phyloP scores from a whole-genome alignment of 169 alveolate genomes.

The Blepharisma undulans region DNA sequence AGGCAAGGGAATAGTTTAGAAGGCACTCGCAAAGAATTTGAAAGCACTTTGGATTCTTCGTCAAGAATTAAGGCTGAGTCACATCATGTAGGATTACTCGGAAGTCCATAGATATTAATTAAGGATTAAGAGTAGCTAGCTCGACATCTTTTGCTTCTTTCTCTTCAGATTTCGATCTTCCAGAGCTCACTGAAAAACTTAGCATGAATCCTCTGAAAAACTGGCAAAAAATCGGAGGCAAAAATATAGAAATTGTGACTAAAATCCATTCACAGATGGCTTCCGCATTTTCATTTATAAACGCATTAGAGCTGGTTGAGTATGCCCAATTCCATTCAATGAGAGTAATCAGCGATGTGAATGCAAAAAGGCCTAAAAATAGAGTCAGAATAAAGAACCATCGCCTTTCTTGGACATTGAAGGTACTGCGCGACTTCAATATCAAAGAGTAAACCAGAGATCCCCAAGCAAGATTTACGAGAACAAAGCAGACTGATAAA shows the following conservation, averaged over 20 bases:
- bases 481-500: neutral
- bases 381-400: neutral
- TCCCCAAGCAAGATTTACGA: conserved; percentile 7
- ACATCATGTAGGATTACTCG: neutral
- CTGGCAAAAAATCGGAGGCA: neutral
- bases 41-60: neutral
- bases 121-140: neutral
- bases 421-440: neutral
- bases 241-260: neutral
- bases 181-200: neutral
- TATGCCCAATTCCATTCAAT: neutral
- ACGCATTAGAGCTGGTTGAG: neutral
- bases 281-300: neutral
- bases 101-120: neutral
- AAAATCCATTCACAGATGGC: conserved; percentile 17
- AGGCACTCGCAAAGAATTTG: neutral
- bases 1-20: neutral
- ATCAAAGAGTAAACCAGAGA: neutral
- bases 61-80: neutral
- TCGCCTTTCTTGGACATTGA: neutral
- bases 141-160: neutral
- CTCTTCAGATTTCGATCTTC: neutral
- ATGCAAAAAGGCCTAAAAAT: neutral
- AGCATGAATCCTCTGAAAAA: conserved; percentile 9
- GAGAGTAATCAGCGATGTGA: neutral